Evolutionary conservation across 2,329 filamentous ascomycete genomes (phyloP).

Genomic region (Byssoonygena ceratinophila): DNA sequence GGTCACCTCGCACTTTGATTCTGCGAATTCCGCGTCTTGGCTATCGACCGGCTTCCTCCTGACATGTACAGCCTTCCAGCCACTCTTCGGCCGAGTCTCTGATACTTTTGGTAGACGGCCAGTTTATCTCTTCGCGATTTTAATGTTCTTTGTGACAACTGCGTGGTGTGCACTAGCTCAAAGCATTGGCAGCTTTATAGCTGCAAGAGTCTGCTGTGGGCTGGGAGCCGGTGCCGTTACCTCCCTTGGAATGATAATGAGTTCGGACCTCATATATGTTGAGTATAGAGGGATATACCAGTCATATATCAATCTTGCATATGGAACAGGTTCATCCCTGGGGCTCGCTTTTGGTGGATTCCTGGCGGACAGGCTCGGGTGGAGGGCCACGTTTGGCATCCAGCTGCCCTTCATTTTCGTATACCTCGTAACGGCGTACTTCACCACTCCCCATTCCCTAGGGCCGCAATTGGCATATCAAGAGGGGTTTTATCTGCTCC

Average conservation of each 20-base stretch:
- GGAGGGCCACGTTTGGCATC: conserved; percentile 38
- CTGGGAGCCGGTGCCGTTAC: conserved; percentile 62
- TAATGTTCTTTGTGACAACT: conserved; percentile 55
- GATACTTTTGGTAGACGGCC: conserved; percentile 62
- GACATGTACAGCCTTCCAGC: conserved; percentile 65
- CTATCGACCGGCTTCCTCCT: conserved; percentile 68
- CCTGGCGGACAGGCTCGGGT: conserved; percentile 33
- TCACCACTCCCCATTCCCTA: conserved; percentile 37
- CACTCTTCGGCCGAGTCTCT: conserved; percentile 61
- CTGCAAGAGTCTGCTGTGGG: conserved; percentile 59
- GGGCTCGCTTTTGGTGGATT: conserved; percentile 33
- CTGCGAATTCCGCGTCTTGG: conserved; percentile 72
- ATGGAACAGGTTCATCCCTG: conserved; percentile 30
- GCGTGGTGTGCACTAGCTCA: conserved; percentile 59
- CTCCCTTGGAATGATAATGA: conserved; percentile 51
- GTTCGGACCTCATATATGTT: conserved; percentile 62
- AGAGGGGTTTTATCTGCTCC: conserved; percentile 32
- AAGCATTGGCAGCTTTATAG: conserved; percentile 60
- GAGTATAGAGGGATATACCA: conserved; percentile 45
- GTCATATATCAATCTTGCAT: conserved; percentile 33
- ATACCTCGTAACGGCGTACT: conserved; percentile 12
- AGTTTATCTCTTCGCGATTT: conserved; percentile 53
- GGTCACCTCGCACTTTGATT: conserved; percentile 68
- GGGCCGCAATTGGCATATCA: conserved; percentile 37
- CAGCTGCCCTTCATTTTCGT: conserved; percentile 42